Conservation (phyloP, 768 basidiomycete genomes). For the Russula brevipes region DNA sequence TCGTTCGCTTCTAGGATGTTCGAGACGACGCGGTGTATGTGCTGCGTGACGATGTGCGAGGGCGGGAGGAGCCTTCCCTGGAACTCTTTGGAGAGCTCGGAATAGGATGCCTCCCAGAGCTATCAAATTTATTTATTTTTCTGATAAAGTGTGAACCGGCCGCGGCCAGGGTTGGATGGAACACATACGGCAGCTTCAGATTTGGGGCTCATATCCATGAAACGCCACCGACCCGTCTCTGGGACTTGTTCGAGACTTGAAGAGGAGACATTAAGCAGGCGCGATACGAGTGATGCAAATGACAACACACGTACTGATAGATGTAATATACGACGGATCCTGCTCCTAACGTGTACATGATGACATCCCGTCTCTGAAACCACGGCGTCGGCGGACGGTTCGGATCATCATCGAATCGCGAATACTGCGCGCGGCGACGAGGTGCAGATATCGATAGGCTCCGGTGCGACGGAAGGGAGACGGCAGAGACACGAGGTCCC, state of each 20-base stretch:
- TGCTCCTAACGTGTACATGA: constrained; percentile 22
- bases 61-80: constrained; percentile 53
- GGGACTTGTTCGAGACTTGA: constrained; percentile 75
- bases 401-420: constrained; percentile 18
- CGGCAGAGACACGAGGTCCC: no score
- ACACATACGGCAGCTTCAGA: constrained; percentile 50
- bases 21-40: constrained; percentile 65
- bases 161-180: background rate
- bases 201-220: constrained; percentile 69
- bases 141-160: no score
- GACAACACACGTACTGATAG: constrained; percentile 31
- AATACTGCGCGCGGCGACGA: constrained; percentile 18
- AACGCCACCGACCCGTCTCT: constrained; percentile 83
- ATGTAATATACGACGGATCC: constrained; percentile 30
- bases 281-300: background rate
- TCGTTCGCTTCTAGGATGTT: constrained; percentile 66
- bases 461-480: background rate
- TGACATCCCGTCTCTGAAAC: constrained; percentile 13
- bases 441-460: constrained; percentile 1
- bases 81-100: constrained; percentile 50
- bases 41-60: constrained; percentile 56
- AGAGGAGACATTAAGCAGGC: background rate
- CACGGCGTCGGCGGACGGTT: background rate
- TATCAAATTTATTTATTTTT: constrained; percentile 22
- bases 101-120: constrained; percentile 41